Conservation (phyloP, 768 basidiomycete genomes). For the Serendipita sp. region DNA sequence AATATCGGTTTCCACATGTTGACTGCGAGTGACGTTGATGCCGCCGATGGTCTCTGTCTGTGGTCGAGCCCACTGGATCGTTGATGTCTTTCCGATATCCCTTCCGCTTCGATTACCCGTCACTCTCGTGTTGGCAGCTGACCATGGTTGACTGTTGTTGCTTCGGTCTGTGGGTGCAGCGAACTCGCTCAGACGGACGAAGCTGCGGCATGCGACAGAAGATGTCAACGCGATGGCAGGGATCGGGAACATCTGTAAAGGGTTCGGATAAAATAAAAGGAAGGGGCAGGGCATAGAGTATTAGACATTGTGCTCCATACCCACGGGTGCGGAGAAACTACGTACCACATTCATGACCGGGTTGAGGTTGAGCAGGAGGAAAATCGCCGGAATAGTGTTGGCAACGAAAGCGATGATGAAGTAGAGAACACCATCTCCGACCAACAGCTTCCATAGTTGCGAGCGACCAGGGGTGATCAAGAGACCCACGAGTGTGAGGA, state of each 20-base stretch:
- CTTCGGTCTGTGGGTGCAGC: background rate
- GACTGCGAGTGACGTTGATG: conserved; percentile 1
- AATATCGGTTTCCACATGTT: background rate
- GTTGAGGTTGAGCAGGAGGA: conserved; percentile 54
- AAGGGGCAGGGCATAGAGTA: background rate
- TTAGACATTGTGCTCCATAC: background rate
- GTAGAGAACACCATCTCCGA: conserved; percentile 57
- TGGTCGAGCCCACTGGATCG: conserved; percentile 4
- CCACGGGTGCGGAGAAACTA: background rate
- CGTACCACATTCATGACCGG: conserved; percentile 32
- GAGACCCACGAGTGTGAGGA: conserved; percentile 47
- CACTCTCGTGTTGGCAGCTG: background rate
- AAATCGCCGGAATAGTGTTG: conserved; percentile 44
- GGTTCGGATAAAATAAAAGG: background rate
- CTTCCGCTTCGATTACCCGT: background rate
- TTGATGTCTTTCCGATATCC: conserved; percentile 4
- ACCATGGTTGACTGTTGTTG: conserved; percentile 1
- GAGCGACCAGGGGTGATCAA: conserved; percentile 32
- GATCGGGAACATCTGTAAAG: conserved; percentile 13
- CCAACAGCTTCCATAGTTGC: conserved; percentile 46
- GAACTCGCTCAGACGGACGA: conserved; percentile 11
- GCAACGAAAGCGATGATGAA: conserved; percentile 56
- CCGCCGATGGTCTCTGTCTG: conserved; percentile 1
- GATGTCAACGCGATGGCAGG: conserved; percentile 9
- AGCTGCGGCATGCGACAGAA: conserved; percentile 14